Percentiles rank a stretch among this genome's conserved stretches.
Evolutionary conservation across 108 stramenopile genomes (phyloP).

Genomic region (Schizochytrium sp.): DNA sequence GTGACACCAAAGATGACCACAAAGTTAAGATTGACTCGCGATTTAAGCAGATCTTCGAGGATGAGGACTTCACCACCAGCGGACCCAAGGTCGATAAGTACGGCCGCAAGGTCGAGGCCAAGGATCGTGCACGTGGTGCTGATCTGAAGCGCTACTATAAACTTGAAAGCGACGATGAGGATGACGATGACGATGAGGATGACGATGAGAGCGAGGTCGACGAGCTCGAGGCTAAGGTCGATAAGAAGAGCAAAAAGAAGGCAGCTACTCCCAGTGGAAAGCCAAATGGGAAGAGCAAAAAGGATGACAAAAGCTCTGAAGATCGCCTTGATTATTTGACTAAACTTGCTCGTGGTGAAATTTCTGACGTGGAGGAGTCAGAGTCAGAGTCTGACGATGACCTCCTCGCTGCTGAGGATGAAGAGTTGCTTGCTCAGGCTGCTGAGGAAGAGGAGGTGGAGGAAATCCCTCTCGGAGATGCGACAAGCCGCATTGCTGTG

Average conservation of each 20-base stretch:
- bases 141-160: conserved; percentile 19
- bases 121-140: neutral
- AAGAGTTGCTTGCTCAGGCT: neutral
- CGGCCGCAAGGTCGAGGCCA: conserved; percentile 13
- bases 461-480: conserved; percentile 61
- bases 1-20: neutral
- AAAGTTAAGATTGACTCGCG: conserved; percentile 33
- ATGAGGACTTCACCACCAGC: conserved; percentile 30
- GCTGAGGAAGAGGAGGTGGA: conserved; percentile 13
- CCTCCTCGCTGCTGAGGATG: neutral
- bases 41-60: conserved; percentile 7
- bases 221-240: neutral
- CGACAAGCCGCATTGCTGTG: conserved; percentile 70
- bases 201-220: neutral
- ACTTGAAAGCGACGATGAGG: conserved; percentile 36
- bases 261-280: neutral
- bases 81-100: conserved; percentile 49
- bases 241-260: conserved; percentile 46
- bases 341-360: conserved; percentile 73
- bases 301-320: neutral
- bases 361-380: conserved; percentile 24
- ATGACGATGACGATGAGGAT: conserved; percentile 13
- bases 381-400: conserved; percentile 27
- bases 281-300: neutral
- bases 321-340: conserved; percentile 69